A percentile compares a stretch with the other conserved stretches of the same genome.
phyloP scores from a whole-genome alignment of 1,284 basidiomycete genomes.

The Fomitiporia mediterranea region DNA sequence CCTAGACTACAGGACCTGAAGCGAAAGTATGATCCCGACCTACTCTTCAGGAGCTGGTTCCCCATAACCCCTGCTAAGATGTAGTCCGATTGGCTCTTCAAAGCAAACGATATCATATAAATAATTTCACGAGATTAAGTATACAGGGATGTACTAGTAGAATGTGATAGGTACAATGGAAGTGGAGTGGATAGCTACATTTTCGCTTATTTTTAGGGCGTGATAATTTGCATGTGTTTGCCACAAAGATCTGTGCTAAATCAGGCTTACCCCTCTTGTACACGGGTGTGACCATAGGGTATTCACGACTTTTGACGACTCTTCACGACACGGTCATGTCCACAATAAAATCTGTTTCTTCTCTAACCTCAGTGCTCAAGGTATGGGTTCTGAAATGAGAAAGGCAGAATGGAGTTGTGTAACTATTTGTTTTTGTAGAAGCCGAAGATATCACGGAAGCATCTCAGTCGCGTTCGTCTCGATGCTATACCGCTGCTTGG shows the following conservation, averaged over 20 bases:
- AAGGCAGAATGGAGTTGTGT: background rate
- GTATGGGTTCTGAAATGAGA: background rate
- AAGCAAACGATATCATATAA: background rate
- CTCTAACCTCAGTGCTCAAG: conserved; percentile 19
- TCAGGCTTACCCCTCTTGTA: no score
- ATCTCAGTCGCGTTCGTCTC: conserved; percentile 21
- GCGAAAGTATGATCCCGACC: conserved; percentile 20
- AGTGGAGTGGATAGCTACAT: no score
- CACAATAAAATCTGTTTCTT: conserved; percentile 19
- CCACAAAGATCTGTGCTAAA: background rate
- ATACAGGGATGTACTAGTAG: no score
- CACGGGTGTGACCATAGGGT: no score
- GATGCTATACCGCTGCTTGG: background rate
- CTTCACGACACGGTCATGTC: conserved; percentile 15
- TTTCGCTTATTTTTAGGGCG: no score
- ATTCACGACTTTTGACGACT: conserved; percentile 3
- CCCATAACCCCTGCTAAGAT: conserved; percentile 16
- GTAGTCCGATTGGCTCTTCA: background rate
- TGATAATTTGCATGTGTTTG: background rate
- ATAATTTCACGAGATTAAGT: background rate
- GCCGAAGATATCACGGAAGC: conserved; percentile 22
- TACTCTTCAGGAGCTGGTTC: conserved; percentile 20
- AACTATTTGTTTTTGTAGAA: conserved; percentile 9
- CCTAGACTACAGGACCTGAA: conserved; percentile 19
- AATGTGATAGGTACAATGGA: no score